Conservation (phyloP, 768 basidiomycete species). For the Macrolepiota albuminosa region DNA sequence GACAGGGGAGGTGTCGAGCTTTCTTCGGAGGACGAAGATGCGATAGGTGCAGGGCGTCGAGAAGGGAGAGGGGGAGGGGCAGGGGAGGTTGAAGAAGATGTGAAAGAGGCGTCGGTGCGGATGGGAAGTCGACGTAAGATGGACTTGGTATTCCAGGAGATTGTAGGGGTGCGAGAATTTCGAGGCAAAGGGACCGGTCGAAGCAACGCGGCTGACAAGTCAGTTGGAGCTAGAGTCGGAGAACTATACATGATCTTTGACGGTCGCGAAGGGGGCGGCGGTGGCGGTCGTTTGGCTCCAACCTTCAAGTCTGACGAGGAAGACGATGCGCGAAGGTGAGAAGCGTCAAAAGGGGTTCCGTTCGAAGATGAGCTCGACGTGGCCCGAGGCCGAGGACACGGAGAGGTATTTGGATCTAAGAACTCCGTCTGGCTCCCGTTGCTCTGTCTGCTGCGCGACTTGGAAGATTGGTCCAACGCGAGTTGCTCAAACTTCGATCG, state of each 20-base stretch:
- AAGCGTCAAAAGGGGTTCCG: constrained; percentile 18
- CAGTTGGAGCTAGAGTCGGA: constrained; percentile 24
- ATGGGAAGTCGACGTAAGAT: constrained; percentile 5
- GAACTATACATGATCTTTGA: constrained; percentile 29
- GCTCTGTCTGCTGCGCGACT: not conserved
- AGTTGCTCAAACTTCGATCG: constrained; percentile 70
- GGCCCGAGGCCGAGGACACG: constrained; percentile 37
- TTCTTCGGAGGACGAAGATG: constrained; percentile 14
- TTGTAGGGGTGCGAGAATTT: constrained; percentile 8
- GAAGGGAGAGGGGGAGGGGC: constrained; percentile 44
- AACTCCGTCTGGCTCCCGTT: constrained; percentile 14
- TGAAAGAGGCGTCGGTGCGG: constrained; percentile 15
- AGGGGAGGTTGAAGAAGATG: constrained; percentile 17
- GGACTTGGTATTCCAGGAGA: constrained; percentile 9
- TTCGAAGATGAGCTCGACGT: constrained; percentile 28
- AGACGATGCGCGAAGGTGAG: constrained; percentile 37
- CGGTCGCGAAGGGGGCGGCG: constrained; percentile 46
- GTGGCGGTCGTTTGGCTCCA: constrained; percentile 45
- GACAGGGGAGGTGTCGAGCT: constrained; percentile 17
- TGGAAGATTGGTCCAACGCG: constrained; percentile 27
- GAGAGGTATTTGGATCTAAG: constrained; percentile 19
- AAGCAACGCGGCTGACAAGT: constrained; percentile 43
- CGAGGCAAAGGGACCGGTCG: constrained; percentile 43
- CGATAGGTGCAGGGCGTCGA: constrained; percentile 28
- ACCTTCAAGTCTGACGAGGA: constrained; percentile 53